These are phyloP conservation scores for Aspergillus mulundensis DNA, from an alignment of 495 filamentous ascomycete species.

Conservation along the genomic window DNA sequence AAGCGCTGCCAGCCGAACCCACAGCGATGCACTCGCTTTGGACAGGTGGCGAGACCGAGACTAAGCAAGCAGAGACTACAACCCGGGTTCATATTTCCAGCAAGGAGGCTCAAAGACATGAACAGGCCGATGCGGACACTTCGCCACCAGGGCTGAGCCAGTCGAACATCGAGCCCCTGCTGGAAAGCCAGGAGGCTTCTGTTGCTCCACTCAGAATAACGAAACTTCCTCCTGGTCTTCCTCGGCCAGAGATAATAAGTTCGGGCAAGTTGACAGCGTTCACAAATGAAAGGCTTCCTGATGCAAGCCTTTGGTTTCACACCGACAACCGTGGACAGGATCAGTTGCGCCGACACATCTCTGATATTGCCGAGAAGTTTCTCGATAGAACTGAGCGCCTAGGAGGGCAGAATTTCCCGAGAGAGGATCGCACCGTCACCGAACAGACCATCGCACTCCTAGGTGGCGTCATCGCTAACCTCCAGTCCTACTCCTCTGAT, in stretches of 20 bases:
- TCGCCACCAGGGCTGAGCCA: neutral
- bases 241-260: neutral
- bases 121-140: neutral
- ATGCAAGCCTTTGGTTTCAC: conserved; percentile 27
- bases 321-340: conserved; percentile 18
- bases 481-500: conserved; percentile 18
- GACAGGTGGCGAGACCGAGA: neutral
- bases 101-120: neutral
- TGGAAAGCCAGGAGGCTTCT: neutral
- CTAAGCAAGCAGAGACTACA: neutral
- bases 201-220: neutral
- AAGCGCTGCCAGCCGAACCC: neutral
- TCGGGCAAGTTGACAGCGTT: neutral
- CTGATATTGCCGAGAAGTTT: conserved; percentile 14
- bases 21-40: neutral
- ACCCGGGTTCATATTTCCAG: neutral
- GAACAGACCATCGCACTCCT: conserved; percentile 20
- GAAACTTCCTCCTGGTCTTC: conserved; percentile 19
- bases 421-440: conserved; percentile 6
- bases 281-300: conserved; percentile 13
- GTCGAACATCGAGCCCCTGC: neutral
- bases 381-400: conserved; percentile 10
- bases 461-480: conserved; percentile 22
- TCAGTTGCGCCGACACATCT: conserved; percentile 18
- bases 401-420: neutral